Percentiles rank a stretch among this genome's conserved stretches.
These are phyloP conservation scores for Populus deltoides DNA, from an alignment of 345 rosid species.

Conservation along the genomic window DNA sequence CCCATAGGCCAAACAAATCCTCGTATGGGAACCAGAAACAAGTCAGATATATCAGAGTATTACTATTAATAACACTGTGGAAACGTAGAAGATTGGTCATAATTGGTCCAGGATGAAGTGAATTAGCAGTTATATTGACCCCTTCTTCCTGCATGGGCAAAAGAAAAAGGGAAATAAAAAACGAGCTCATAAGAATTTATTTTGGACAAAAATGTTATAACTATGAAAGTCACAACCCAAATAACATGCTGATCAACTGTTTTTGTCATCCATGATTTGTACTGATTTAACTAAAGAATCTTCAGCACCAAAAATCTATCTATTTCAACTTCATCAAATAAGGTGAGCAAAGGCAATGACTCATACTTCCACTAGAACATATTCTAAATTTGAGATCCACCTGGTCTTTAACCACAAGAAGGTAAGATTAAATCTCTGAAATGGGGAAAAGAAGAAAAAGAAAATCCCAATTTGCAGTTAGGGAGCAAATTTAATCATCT, in stretches of 20 bases:
- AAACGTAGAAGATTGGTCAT: slow-evolving; percentile 54
- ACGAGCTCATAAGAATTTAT: background rate
- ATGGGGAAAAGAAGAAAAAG: too few species aligned
- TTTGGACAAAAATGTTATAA: background rate
- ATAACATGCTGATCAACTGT: background rate
- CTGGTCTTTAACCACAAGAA: background rate
- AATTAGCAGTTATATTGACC: slow-evolving; percentile 53
- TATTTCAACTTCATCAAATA: background rate
- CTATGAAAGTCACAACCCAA: background rate
- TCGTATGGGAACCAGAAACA: background rate
- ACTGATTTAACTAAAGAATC: background rate
- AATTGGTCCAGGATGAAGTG: slow-evolving; percentile 66
- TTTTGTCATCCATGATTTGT: background rate
- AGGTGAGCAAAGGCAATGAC: background rate
- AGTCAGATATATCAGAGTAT: background rate
- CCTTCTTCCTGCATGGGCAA: slow-evolving; percentile 50
- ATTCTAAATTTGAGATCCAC: background rate
- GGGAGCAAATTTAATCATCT: background rate
- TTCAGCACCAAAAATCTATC: background rate
- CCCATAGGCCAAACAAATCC: background rate
- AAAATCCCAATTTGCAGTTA: background rate
- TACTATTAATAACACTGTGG: slow-evolving; percentile 40
- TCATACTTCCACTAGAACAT: background rate
- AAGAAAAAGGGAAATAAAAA: background rate
- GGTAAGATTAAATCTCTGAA: background rate